Base-by-base conservation (phyloP, 495 filamentous ascomycete species). In the Penicillium chermesinum region DNA sequence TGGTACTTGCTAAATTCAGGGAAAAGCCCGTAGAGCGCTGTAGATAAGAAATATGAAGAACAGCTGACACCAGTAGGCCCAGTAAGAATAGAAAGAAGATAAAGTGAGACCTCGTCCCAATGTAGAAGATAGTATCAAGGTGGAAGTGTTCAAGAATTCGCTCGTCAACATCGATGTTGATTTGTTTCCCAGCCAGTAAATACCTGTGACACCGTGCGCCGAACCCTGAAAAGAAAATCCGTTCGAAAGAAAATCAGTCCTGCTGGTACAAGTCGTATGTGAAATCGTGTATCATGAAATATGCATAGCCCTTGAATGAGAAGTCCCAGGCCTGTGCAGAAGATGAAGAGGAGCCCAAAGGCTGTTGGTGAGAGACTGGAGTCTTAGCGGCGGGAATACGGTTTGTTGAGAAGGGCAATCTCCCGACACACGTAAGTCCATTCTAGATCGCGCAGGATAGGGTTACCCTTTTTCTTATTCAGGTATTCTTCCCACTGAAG, bases 401-500 rank as follows among this genome's bases (percentile, higher is more conserved):
- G 93, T 53, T 86, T 85, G 64, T 98, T 98, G 88, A 98, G 91
- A 16, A 87, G 74, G 1, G 93, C 91, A 46, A 98, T 86, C 72
- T 97, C 93, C 21, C 90, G 76, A 3, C 89, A 81, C 53, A 96
- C 83, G 38, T 85, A 88, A 7, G 80, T 73, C 93, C 93, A 98
- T 68, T 98, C 93, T 33, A 96, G 72, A 56, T 96, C 90, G 34
- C 91, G 78, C 52, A 78, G 82, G 6, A 79, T 52, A 1, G 74
- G 62, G 39, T 65, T 53, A 65, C 61, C 58, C 7, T 27, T 35
- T 54, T 75, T 69, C 48, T 71, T 62, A 46, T 70, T 62, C 48
- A 73, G 69, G 27, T 69, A 40, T 62, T 96, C 93, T 70, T 98
- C 93, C 87, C 91, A 97, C 69, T 96, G 96, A 12, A 98, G 76